Conservation (phyloP, 148 eudicot genomes). For the Chenopodium suecicum region DNA sequence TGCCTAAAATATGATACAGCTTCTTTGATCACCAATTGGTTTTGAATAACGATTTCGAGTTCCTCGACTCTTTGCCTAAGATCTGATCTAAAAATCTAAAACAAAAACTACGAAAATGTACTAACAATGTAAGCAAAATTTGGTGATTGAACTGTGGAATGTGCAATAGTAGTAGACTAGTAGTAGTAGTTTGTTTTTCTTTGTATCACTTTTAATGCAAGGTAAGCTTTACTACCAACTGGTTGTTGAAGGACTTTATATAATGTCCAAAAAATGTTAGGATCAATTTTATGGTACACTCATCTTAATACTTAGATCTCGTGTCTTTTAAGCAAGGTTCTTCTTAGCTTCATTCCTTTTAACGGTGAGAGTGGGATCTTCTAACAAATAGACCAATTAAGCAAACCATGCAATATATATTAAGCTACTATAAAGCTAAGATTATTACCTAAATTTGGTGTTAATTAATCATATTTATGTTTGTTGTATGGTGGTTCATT, state of each 20-base stretch:
- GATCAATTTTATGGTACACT: background rate
- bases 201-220: slow-evolving; percentile 4
- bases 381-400: slow-evolving; percentile 5
- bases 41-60: background rate
- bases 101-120: background rate
- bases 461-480: background rate
- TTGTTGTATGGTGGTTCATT: background rate
- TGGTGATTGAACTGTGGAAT: background rate
- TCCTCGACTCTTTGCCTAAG: background rate
- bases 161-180: background rate
- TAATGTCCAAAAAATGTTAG: background rate
- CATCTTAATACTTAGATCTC: slow-evolving; percentile 22
- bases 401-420: background rate
- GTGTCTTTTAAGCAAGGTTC: slow-evolving; percentile 57
- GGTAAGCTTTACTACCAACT: slow-evolving; percentile 48
- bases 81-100: background rate
- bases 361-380: slow-evolving; percentile 20
- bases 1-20: background rate
- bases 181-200: background rate
- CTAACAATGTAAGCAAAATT: background rate
- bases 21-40: background rate
- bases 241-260: slow-evolving; percentile 40
- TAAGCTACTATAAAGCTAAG: background rate
- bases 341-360: slow-evolving; percentile 11
- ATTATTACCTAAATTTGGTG: background rate